phyloP scores from a whole-genome alignment of 169 alveolate genomes.

The Babesia bigemina region DNA sequence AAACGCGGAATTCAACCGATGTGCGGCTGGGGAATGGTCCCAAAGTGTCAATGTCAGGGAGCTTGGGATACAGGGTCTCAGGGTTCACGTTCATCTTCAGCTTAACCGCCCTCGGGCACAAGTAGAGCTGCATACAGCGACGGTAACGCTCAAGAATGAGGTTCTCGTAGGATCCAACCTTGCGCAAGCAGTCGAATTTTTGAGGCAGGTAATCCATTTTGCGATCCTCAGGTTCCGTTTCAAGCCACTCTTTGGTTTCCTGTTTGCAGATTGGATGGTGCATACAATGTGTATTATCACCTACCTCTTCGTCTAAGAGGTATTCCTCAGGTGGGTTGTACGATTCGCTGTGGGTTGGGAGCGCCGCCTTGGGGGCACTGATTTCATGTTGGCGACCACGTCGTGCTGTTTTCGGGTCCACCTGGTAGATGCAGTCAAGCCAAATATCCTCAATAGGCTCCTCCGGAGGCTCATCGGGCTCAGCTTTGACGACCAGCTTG shows the following conservation, averaged over 20 bases:
- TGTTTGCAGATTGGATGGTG: not conserved
- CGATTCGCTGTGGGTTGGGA: conserved; percentile 67
- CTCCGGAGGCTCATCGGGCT: conserved; percentile 26
- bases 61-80: conserved; percentile 52
- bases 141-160: conserved; percentile 82
- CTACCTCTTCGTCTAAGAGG: conserved; percentile 55
- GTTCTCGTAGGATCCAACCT: conserved; percentile 87
- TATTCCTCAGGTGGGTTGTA: conserved; percentile 71
- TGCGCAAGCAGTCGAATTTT: conserved; percentile 85
- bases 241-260: conserved; percentile 61
- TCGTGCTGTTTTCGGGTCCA: conserved; percentile 61
- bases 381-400: conserved; percentile 57
- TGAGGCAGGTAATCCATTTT: conserved; percentile 78
- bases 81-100: conserved; percentile 87
- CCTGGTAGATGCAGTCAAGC: conserved; percentile 78
- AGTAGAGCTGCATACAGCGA: conserved; percentile 90
- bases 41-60: conserved; percentile 54
- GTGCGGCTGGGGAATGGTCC: conserved; percentile 56
- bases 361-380: conserved; percentile 55
- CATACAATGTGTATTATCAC: not conserved
- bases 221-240: conserved; percentile 54
- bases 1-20: conserved; percentile 54
- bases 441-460: conserved; percentile 82
- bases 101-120: conserved; percentile 91
- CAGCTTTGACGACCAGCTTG: conserved; percentile 40